phyloP scores from a whole-genome alignment of 805 yeast genomes.

The Saccharomycopsis amapae region DNA sequence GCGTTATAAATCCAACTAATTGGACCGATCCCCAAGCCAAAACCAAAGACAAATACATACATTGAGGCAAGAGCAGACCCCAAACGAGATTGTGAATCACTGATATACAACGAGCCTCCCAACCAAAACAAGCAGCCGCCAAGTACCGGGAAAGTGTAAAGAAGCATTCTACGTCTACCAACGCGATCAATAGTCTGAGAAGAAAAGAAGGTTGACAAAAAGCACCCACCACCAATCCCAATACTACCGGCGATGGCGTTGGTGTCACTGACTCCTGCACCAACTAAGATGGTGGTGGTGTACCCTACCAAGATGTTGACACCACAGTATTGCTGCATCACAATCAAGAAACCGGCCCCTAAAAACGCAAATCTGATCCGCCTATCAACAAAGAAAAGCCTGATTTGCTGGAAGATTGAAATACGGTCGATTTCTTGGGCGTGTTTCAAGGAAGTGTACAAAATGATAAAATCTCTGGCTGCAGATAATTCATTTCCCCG shows the following conservation, averaged over 20 bases:
- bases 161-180: conserved; percentile 46
- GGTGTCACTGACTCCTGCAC: conserved; percentile 37
- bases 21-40: conserved; percentile 48
- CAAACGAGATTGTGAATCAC: conserved; percentile 32
- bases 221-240: conserved; percentile 44
- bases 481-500: conserved; percentile 51
- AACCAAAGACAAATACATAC: conserved; percentile 39
- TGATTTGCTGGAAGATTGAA: conserved; percentile 33
- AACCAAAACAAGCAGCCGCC: conserved; percentile 46
- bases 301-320: conserved; percentile 46
- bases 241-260: conserved; percentile 35
- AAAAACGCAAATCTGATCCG: conserved; percentile 46
- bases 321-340: conserved; percentile 52
- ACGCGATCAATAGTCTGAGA: conserved; percentile 41
- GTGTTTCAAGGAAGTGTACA: conserved; percentile 46
- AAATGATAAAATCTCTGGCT: conserved; percentile 59
- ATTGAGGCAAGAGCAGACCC: conserved; percentile 40
- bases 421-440: conserved; percentile 37
- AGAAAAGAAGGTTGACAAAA: conserved; percentile 41
- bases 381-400: conserved; percentile 36
- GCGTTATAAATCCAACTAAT: conserved; percentile 47
- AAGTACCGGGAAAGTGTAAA: conserved; percentile 55
- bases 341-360: conserved; percentile 43
- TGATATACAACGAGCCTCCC: conserved; percentile 40
- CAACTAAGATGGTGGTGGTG: conserved; percentile 41